Evolutionary conservation across 2,329 filamentous ascomycete genomes (phyloP), one percentile per base, ranked within the genome.

Genomic region (Botrytis tulipae): DNA sequence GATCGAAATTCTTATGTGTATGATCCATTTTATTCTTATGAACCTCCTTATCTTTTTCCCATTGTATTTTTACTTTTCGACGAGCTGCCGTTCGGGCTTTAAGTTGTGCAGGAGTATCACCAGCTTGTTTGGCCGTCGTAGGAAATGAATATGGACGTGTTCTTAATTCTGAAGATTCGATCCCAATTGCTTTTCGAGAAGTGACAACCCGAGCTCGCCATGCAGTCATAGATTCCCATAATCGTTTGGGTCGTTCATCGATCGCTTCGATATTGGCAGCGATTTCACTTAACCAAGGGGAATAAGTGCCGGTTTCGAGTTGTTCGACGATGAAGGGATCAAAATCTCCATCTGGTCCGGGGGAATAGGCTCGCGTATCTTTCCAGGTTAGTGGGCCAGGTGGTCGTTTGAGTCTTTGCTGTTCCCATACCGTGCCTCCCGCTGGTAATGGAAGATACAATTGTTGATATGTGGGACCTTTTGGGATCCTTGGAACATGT

Each of bases 11-110:
- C 2, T 32, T 40, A 29, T 68, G 65, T 6, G 65, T 68, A 22
- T 68, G 65, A 40, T 57, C 65, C 65, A 68, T 68, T 29, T 68
- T 68, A 22, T 68, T 68, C 9, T 68, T 68, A 40, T 68, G 65
- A 25, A 40, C 1, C 6, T 54, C 35, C n/a, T 68, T 68, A 51
- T 68, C 65, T 40, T 57, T 68, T 9, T 68, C 65, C 65, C 65
- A 68, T 32, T 54, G 65, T 1, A 4, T 18, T 8, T 68, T 68
- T 0, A 57, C 25, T 14, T 32, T 68, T 20, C 65, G 32, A 14
- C 46, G 48, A 10, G 65, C 65, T 8, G 48, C 10, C 35, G 54
- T 7, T 4, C 65, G 9, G 10, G 65, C 65, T 40, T 68, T 68
- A 2, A 54, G 22, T 12, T 68, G 65, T 29, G 40, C 65, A 10